Evolutionary conservation across 2,329 filamentous ascomycete genomes (phyloP).

Genomic region (Chrysoporthe puriensis): DNA sequence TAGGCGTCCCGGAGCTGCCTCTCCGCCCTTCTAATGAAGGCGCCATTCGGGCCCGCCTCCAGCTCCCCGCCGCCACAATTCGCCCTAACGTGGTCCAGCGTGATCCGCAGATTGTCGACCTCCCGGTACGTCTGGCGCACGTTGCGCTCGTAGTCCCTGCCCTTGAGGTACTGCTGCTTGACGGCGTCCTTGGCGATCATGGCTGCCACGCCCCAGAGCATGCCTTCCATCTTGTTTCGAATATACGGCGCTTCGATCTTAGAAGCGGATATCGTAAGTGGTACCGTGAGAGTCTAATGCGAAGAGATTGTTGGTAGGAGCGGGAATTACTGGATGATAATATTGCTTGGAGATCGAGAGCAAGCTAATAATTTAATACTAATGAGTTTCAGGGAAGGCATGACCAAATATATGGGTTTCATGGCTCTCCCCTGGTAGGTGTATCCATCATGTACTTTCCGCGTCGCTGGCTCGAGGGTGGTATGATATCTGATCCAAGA

Average conservation of each 20-base stretch:
- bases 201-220: conserved; percentile 16
- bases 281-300: background rate
- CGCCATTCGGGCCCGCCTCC: conserved; percentile 3
- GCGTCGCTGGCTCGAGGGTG: too few relatives aligned
- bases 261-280: background rate
- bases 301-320: too few relatives aligned
- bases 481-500: background rate
- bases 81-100: conserved; percentile 19
- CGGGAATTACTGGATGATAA: background rate
- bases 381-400: background rate
- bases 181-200: conserved; percentile 23
- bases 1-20: conserved; percentile 9
- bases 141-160: conserved; percentile 23
- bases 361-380: background rate
- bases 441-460: background rate
- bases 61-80: conserved; percentile 16
- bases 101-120: conserved; percentile 18
- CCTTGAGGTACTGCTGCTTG: conserved; percentile 17
- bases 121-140: conserved; percentile 23
- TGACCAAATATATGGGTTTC: background rate
- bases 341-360: background rate
- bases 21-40: conserved; percentile 13
- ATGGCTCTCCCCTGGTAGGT: background rate
- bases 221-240: conserved; percentile 14
- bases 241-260: background rate